Conservation (phyloP, 352 stramenopile genomes). For the Globisporangium recalcitrans region DNA sequence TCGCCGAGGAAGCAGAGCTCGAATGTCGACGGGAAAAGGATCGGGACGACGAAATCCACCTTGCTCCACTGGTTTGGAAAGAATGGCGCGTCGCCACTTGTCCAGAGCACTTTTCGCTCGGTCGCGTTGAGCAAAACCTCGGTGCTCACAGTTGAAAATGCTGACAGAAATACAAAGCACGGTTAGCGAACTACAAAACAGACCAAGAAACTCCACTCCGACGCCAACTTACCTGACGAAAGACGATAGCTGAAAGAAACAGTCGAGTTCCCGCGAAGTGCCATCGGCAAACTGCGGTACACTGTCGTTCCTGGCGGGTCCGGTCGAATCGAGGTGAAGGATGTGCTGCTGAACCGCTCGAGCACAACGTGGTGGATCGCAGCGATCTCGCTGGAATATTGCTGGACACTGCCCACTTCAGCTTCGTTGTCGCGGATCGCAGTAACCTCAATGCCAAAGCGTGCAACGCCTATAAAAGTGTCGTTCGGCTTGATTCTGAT, state of each 20-base stretch:
- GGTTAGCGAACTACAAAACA: not conserved
- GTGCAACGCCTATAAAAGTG: constrained; percentile 21
- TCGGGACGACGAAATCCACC: constrained; percentile 17
- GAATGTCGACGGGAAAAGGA: constrained; percentile 18
- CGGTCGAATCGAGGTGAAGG: constrained; percentile 11
- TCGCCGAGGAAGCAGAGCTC: constrained; percentile 35
- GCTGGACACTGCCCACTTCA: constrained; percentile 12
- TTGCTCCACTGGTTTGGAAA: constrained; percentile 28
- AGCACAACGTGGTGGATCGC: constrained; percentile 22
- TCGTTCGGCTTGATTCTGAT: constrained; percentile 18
- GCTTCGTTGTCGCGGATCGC: constrained; percentile 7
- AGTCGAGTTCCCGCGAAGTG: constrained; percentile 18
- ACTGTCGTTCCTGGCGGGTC: constrained; percentile 11
- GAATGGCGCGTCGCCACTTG: constrained; percentile 16
- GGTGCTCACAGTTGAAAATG: constrained; percentile 29
- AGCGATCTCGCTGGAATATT: constrained; percentile 11
- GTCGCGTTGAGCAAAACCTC: constrained; percentile 33
- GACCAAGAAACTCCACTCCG: not conserved
- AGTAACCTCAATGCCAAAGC: constrained; percentile 19
- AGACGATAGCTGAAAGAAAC: constrained; percentile 33
- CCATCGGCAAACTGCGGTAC: constrained; percentile 27
- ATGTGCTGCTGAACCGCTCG: constrained; percentile 20
- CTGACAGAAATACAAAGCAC: constrained; percentile 16
- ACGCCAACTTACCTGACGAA: constrained; percentile 24
- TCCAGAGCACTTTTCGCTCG: constrained; percentile 25